Conservation (phyloP, 2,329 filamentous ascomycete genomes). For the Aspergillus piperis region DNA sequence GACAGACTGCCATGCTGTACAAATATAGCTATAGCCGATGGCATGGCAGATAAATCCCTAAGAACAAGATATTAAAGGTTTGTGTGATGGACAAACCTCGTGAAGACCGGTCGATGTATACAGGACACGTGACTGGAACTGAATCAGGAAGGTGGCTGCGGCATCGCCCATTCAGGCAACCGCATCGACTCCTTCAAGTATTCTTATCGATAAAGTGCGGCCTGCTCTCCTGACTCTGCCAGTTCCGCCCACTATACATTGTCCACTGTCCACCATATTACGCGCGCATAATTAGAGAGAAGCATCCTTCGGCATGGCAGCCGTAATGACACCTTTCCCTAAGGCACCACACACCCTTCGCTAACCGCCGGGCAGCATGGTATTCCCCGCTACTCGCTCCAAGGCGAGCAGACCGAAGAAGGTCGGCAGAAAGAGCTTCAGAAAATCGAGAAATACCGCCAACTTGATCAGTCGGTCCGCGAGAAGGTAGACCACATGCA, state of each 20-base stretch:
- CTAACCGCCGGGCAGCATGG: constrained; percentile 67
- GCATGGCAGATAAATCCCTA: not conserved
- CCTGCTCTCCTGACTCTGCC: not conserved
- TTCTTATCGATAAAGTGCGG: not conserved
- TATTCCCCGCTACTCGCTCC: constrained; percentile 67
- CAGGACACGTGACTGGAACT: constrained; percentile 9
- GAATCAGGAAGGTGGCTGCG: constrained; percentile 14
- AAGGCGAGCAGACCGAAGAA: constrained; percentile 64
- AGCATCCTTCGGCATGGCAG: constrained; percentile 29
- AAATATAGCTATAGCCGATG: not conserved
- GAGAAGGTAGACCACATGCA: constrained; percentile 54
- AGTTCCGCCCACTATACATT: not conserved
- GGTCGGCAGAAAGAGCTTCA: constrained; percentile 70
- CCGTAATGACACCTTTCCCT: constrained; percentile 25
- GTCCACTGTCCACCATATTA: not conserved
- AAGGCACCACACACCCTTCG: constrained; percentile 1
- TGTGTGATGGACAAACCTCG: not conserved
- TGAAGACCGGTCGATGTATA: not conserved
- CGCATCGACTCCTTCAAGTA: not conserved
- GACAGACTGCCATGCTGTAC: not conserved
- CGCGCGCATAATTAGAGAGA: not conserved
- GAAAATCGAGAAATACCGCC: constrained; percentile 74
- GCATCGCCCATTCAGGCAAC: constrained; percentile 7
- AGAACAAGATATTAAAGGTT: too few relatives aligned
- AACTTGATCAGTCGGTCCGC: constrained; percentile 68